Percentiles rank a stretch among this genome's conserved stretches.
These are phyloP conservation scores for Penicillium sp. DNA, from an alignment of 2,329 filamentous ascomycete genomes.

Conservation along the genomic window DNA sequence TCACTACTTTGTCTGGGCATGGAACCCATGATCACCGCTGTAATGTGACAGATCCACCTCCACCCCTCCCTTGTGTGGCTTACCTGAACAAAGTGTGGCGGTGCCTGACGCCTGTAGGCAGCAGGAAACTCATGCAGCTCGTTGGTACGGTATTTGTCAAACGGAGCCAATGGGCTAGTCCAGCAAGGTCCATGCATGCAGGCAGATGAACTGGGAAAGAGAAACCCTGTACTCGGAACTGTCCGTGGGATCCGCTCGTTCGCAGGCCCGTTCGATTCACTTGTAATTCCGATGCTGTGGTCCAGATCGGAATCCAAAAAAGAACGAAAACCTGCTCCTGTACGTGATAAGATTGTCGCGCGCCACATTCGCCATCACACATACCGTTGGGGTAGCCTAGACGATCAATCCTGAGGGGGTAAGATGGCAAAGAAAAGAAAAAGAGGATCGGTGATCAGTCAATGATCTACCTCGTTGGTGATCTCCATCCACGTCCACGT, in stretches of 20 bases:
- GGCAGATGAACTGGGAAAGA: constrained; percentile 7
- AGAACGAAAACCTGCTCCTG: constrained; percentile 4
- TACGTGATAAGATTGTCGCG: constrained; percentile 21
- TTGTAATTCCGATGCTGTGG: constrained; percentile 16
- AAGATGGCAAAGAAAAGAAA: not conserved
- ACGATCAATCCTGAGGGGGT: not conserved
- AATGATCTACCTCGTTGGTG: not conserved
- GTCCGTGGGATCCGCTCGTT: constrained; percentile 7
- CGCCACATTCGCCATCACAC: constrained; percentile 20
- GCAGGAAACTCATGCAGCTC: constrained; percentile 1
- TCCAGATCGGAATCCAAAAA: constrained; percentile 19
- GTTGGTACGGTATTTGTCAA: constrained; percentile 14
- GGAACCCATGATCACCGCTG: not conserved
- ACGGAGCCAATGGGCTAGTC: not conserved
- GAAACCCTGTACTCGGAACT: constrained; percentile 7
- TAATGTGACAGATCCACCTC: constrained; percentile 19
- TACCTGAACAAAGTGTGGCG: constrained; percentile 20
- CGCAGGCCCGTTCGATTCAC: constrained; percentile 4
- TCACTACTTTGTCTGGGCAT: not conserved
- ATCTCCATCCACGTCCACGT: not conserved
- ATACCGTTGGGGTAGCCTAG: constrained; percentile 2
- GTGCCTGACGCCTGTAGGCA: constrained; percentile 13
- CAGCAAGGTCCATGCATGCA: not conserved
- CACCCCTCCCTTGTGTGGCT: constrained; percentile 15
- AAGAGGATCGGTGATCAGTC: not conserved